Evolutionary conservation across 495 filamentous ascomycete genomes (phyloP).

Genomic region (Penicillium daleae): DNA sequence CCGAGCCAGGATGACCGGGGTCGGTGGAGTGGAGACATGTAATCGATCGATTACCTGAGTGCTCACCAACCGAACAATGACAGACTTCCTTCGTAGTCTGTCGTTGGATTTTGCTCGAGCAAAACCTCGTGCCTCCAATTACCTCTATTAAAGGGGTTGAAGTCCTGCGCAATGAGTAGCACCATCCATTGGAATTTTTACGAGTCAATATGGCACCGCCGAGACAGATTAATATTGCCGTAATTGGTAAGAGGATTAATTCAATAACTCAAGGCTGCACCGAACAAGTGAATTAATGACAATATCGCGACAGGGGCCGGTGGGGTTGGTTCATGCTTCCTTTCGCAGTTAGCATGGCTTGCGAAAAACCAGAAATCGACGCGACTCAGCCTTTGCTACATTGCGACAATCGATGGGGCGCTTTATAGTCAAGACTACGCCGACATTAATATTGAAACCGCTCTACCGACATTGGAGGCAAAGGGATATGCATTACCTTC

Average conservation of each 20-base stretch:
- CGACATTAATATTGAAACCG: neutral
- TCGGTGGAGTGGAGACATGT: neutral
- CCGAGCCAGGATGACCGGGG: neutral
- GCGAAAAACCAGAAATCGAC: neutral
- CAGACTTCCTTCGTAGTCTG: neutral
- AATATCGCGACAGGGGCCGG: neutral
- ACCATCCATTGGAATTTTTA: neutral
- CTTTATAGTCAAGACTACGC: neutral
- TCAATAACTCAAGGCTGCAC: too few relatives aligned
- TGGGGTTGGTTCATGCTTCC: neutral
- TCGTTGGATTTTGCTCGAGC: neutral
- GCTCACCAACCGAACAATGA: neutral
- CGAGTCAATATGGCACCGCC: neutral
- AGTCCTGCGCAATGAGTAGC: neutral
- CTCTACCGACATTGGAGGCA: neutral
- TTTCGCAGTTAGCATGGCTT: neutral
- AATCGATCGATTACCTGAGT: constrained; percentile 2
- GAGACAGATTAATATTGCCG: neutral
- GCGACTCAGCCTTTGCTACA: neutral
- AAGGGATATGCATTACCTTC: neutral
- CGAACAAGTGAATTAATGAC: neutral
- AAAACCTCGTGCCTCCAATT: neutral
- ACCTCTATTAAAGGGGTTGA: neutral
- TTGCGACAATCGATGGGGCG: neutral
- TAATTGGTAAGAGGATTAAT: neutral